phyloP scores from a whole-genome alignment of 352 stramenopile genomes.

The Globisporangium heterothallicum region DNA sequence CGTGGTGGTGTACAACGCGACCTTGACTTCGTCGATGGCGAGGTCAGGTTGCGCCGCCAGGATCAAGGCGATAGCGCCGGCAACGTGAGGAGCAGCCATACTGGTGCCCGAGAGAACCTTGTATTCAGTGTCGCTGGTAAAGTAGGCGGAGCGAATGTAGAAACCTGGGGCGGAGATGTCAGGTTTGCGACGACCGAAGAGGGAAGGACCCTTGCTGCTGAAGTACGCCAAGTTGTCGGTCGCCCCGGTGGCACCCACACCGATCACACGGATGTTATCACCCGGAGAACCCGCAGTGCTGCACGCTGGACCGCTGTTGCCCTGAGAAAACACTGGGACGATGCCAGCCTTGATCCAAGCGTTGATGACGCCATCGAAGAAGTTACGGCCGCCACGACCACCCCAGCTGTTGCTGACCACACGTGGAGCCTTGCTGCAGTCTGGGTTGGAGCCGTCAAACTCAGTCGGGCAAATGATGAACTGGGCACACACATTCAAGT shows the following conservation, averaged over 20 bases:
- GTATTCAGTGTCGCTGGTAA: constrained; percentile 3
- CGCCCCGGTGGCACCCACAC: constrained; percentile 22
- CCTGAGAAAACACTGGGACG: constrained; percentile 16
- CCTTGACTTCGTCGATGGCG: constrained; percentile 9
- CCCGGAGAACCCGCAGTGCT: constrained; percentile 19
- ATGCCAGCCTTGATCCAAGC: constrained; percentile 24
- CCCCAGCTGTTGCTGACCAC: constrained; percentile 26
- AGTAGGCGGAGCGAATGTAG: constrained; percentile 7
- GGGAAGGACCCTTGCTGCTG: constrained; percentile 22
- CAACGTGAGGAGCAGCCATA: constrained; percentile 23
- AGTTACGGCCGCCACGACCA: constrained; percentile 6
- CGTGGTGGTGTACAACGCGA: neutral
- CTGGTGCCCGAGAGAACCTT: constrained; percentile 11
- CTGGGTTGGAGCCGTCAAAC: constrained; percentile 9
- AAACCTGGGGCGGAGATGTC: constrained; percentile 22
- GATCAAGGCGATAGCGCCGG: constrained; percentile 17
- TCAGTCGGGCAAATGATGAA: constrained; percentile 24
- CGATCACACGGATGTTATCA: constrained; percentile 28
- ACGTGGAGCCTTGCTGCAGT: constrained; percentile 18
- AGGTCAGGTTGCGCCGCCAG: constrained; percentile 10
- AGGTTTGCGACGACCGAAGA: constrained; percentile 16
- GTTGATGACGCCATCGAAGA: constrained; percentile 13
- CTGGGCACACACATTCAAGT: constrained; percentile 20
- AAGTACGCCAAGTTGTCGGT: constrained; percentile 18
- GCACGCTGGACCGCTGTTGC: constrained; percentile 18